A percentile compares a stretch with the other conserved stretches of the same genome.
Evolutionary conservation across 106 monocot species (phyloP).

Genomic region (Dendrobium huoshanense): DNA sequence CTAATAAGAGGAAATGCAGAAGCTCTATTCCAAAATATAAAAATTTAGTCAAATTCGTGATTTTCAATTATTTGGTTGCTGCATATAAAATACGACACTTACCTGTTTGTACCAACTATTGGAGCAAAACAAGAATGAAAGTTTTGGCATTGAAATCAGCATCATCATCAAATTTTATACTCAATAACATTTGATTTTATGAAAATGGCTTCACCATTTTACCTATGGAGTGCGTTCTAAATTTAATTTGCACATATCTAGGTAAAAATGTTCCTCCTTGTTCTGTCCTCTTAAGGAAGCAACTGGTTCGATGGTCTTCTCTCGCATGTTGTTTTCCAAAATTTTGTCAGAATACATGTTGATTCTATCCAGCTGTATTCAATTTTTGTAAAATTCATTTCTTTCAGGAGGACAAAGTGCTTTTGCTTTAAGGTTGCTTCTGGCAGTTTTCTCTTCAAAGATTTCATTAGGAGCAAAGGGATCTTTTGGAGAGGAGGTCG

Average conservation of each 20-base stretch:
- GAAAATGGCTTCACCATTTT: background rate
- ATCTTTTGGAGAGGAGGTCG: constrained; percentile 82
- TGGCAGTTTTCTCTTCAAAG: constrained; percentile 91
- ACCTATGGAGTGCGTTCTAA: background rate
- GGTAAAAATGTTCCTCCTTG: background rate
- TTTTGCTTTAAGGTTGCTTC: constrained; percentile 81
- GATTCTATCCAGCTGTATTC: background rate
- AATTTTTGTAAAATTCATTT: background rate
- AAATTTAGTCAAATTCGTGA: background rate
- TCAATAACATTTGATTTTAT: background rate
- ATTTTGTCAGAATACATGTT: background rate
- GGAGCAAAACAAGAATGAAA: no score
- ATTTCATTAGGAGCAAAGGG: constrained; percentile 53
- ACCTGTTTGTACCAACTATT: no score
- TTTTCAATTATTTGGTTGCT: no score
- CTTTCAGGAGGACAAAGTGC: constrained; percentile 85
- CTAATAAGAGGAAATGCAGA: background rate
- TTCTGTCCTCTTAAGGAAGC: background rate
- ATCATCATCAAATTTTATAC: no score
- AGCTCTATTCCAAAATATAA: background rate
- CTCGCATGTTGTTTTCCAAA: background rate
- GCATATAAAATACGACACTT: no score
- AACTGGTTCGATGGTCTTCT: background rate
- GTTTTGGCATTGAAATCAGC: no score
- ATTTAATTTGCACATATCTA: background rate